Percentiles rank a stretch among this genome's conserved stretches.
phyloP scores from a whole-genome alignment of 495 filamentous ascomycete genomes.

The Extremus antarcticus region DNA sequence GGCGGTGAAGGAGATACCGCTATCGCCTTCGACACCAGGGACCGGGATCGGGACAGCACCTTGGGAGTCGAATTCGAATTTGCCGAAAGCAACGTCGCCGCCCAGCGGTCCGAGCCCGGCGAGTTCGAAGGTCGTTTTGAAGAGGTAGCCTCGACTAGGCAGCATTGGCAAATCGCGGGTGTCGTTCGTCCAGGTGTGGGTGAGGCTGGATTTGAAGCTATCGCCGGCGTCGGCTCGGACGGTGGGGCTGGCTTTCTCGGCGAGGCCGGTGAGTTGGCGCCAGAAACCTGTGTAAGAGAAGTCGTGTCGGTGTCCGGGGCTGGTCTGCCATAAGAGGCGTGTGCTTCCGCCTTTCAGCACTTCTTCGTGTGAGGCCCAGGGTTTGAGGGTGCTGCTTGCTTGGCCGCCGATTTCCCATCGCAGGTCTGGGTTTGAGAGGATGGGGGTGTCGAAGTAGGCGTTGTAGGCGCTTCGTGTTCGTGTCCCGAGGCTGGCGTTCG shows the following conservation, averaged over 20 bases:
- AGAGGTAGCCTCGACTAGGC: constrained; percentile 67
- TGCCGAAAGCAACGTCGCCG: constrained; percentile 85
- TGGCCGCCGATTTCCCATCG: constrained; percentile 64
- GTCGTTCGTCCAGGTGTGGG: constrained; percentile 71
- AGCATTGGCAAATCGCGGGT: constrained; percentile 68
- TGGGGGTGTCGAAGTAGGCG: constrained; percentile 66
- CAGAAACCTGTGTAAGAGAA: constrained; percentile 69
- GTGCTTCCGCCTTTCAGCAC: constrained; percentile 67
- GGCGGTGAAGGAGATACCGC: constrained; percentile 62
- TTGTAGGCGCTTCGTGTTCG: constrained; percentile 82
- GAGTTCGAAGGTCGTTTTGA: constrained; percentile 66
- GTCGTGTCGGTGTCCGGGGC: constrained; percentile 55
- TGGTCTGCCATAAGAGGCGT: constrained; percentile 59
- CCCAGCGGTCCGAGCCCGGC: constrained; percentile 75
- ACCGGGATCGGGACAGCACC: constrained; percentile 59
- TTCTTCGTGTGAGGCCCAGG: constrained; percentile 90
- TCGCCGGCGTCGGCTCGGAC: constrained; percentile 82
- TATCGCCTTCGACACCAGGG: constrained; percentile 52
- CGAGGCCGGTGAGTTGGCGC: constrained; percentile 76
- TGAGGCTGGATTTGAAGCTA: constrained; percentile 74
- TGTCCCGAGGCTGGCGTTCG: constrained; percentile 79
- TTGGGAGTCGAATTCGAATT: constrained; percentile 73
- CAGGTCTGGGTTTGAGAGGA: constrained; percentile 71
- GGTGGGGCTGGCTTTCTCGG: constrained; percentile 60
- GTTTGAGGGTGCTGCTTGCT: constrained; percentile 70